These are phyloP conservation scores for Penicillium frequentans DNA, from an alignment of 2,329 filamentous ascomycete genomes.

Conservation along the genomic window DNA sequence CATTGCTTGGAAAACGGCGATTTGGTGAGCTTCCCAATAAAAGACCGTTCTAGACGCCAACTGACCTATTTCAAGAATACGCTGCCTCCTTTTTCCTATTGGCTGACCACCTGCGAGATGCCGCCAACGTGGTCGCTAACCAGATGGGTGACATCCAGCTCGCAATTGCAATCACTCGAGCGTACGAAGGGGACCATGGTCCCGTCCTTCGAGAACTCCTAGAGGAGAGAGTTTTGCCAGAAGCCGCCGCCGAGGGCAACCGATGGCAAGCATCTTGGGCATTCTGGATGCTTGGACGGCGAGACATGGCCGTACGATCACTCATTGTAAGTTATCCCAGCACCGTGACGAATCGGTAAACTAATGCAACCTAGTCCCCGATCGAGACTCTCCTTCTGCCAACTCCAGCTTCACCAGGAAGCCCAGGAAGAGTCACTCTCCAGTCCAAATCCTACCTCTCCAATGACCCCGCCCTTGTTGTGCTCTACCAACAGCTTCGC, in stretches of 20 bases:
- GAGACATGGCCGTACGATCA: slow-evolving; percentile 79
- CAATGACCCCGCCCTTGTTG: slow-evolving; percentile 85
- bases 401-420: slow-evolving; percentile 55
- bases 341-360: background rate
- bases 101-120: slow-evolving; percentile 79
- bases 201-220: slow-evolving; percentile 72
- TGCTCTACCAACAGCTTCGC: slow-evolving; percentile 83
- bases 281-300: slow-evolving; percentile 83
- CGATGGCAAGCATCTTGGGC: slow-evolving; percentile 95
- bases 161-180: slow-evolving; percentile 80
- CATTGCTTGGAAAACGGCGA: slow-evolving; percentile 82
- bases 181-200: slow-evolving; percentile 83
- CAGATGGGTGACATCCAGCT: slow-evolving; percentile 88
- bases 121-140: slow-evolving; percentile 80
- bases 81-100: slow-evolving; percentile 94
- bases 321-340: slow-evolving; percentile 64
- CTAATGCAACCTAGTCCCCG: slow-evolving; percentile 59
- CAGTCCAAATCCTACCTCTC: slow-evolving; percentile 78
- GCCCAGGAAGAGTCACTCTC: slow-evolving; percentile 58
- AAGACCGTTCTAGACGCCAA: background rate
- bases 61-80: slow-evolving; percentile 63
- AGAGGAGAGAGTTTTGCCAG: slow-evolving; percentile 73
- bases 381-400: slow-evolving; percentile 66
- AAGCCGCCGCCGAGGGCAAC: slow-evolving; percentile 79
- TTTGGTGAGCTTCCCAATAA: slow-evolving; percentile 61